These are phyloP conservation scores for Pistacia vera DNA, from an alignment of 345 rosid genomes.

Conservation along the genomic window DNA sequence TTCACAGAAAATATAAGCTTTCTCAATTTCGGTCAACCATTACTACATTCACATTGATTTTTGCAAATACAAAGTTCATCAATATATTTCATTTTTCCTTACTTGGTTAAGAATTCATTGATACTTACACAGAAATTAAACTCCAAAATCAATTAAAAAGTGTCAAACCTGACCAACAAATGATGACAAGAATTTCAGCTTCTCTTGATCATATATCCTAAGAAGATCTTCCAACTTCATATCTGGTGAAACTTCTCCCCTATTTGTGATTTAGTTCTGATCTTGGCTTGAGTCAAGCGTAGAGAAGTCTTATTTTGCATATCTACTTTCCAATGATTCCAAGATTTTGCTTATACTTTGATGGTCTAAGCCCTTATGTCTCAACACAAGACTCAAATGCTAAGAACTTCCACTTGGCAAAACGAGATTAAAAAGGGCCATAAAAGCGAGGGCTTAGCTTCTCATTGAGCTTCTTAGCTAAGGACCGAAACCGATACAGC, in stretches of 20 bases:
- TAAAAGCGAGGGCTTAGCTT: no score
- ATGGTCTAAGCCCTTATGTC: slow-evolving; percentile 89
- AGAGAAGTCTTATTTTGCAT: slow-evolving; percentile 29
- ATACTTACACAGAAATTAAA: slow-evolving; percentile 6
- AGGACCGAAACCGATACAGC: no score
- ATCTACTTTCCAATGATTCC: slow-evolving; percentile 72
- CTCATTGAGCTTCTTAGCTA: no score
- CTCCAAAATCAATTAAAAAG: slow-evolving; percentile 8
- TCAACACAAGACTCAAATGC: slow-evolving; percentile 96
- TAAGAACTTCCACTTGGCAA: slow-evolving; percentile 81
- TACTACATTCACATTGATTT: slow-evolving; percentile 58
- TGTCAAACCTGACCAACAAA: slow-evolving; percentile 85
- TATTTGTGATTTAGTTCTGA: slow-evolving; percentile 31
- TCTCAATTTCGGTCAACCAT: slow-evolving; percentile 63
- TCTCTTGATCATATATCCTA: slow-evolving; percentile 75
- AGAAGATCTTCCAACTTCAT: slow-evolving; percentile 89
- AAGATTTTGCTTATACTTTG: slow-evolving; percentile 61
- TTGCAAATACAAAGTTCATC: slow-evolving; percentile 42
- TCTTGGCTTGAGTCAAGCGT: slow-evolving; percentile 36
- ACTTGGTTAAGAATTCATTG: slow-evolving; percentile 3
- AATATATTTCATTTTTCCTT: background rate
- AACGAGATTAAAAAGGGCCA: slow-evolving; percentile 42
- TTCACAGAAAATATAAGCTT: slow-evolving; percentile 82
- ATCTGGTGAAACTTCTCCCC: slow-evolving; percentile 55
- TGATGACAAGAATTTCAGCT: slow-evolving; percentile 79